Evolutionary conservation across 352 stramenopile species (phyloP).

Genomic region (Phytophthora gonapodyides): DNA sequence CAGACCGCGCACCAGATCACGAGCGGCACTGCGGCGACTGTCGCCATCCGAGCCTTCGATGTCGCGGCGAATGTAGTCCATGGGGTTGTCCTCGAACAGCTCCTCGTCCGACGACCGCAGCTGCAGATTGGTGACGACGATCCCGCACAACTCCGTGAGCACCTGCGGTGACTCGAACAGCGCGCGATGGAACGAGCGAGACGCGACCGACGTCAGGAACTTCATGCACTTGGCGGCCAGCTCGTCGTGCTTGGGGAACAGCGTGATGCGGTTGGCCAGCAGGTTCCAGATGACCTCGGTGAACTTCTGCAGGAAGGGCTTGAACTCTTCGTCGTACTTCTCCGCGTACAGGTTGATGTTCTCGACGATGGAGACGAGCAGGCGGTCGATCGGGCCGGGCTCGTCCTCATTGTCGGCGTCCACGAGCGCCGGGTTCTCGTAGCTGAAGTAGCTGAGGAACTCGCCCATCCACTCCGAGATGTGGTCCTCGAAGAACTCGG

Average conservation of each 20-base stretch:
- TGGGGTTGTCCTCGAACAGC: conserved; percentile 98
- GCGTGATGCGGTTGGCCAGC: conserved; percentile 69
- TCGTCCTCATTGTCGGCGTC: conserved; percentile 94
- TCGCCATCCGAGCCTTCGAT: conserved; percentile 98
- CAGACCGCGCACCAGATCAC: conserved; percentile 95
- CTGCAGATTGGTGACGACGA: conserved; percentile 98
- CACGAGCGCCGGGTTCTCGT: conserved; percentile 92
- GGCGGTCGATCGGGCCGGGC: conserved; percentile 90
- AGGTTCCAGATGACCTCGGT: conserved; percentile 88
- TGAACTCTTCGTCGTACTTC: conserved; percentile 99
- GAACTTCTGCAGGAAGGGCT: conserved; percentile 95
- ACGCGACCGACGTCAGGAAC: conserved; percentile 96
- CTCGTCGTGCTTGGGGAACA: conserved; percentile 94
- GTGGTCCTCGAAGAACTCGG: conserved; percentile 99
- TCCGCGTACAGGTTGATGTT: conserved; percentile 98
- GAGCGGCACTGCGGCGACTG: conserved; percentile 93
- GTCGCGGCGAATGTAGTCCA: conserved; percentile 98
- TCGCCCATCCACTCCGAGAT: conserved; percentile 96
- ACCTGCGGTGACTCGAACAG: conserved; percentile 88
- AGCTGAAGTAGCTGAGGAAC: conserved; percentile 96
- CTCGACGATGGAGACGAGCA: conserved; percentile 96
- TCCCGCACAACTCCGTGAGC: conserved; percentile 93
- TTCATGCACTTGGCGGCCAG: conserved; percentile 97
- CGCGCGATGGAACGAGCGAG: conserved; percentile 92
- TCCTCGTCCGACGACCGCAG: conserved; percentile 97